A percentile compares a stretch with the other conserved stretches of the same genome.
Evolutionary conservation across 1,284 basidiomycete species (phyloP).

Genomic region (Bothia castanella): DNA sequence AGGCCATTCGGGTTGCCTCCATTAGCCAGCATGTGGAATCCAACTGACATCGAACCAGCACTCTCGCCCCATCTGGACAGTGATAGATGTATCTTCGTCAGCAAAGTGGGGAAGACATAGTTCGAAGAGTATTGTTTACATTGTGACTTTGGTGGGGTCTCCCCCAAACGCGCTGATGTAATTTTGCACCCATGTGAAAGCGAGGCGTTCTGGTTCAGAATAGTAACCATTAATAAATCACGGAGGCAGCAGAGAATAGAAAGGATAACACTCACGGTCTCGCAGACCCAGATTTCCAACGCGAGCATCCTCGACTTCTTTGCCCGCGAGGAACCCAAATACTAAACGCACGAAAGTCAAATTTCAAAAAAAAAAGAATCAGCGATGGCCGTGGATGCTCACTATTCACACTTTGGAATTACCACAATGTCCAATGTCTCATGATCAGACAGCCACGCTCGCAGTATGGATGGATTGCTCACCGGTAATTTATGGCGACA

Average conservation of each 20-base stretch:
- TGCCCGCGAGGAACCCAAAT: conserved; percentile 47
- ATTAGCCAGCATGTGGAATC: conserved; percentile 27
- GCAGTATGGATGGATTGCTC: background rate
- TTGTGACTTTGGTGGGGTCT: conserved; percentile 29
- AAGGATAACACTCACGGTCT: conserved; percentile 40
- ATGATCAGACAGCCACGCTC: too few relatives aligned
- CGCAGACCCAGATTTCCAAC: conserved; percentile 51
- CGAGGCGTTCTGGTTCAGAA: conserved; percentile 33
- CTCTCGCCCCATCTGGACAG: conserved; percentile 33
- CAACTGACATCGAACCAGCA: conserved; percentile 32
- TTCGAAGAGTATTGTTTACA: conserved; percentile 21
- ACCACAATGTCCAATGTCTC: too few relatives aligned
- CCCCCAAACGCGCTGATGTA: conserved; percentile 40
- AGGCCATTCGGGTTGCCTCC: too few relatives aligned
- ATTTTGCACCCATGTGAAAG: conserved; percentile 45
- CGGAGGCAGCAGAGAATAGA: background rate
- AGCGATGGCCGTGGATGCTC: background rate
- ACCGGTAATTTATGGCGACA: conserved; percentile 37
- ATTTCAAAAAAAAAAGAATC: too few relatives aligned
- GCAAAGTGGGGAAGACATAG: background rate
- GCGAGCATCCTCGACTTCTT: conserved; percentile 47
- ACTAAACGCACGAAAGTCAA: conserved; percentile 17
- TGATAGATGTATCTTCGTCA: background rate
- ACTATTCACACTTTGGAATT: background rate
- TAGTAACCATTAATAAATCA: background rate